A percentile compares a stretch with the other conserved stretches of the same genome.
These are phyloP conservation scores for Xylariaceae sp. DNA, from an alignment of 2,329 filamentous ascomycete species.

Conservation along the genomic window DNA sequence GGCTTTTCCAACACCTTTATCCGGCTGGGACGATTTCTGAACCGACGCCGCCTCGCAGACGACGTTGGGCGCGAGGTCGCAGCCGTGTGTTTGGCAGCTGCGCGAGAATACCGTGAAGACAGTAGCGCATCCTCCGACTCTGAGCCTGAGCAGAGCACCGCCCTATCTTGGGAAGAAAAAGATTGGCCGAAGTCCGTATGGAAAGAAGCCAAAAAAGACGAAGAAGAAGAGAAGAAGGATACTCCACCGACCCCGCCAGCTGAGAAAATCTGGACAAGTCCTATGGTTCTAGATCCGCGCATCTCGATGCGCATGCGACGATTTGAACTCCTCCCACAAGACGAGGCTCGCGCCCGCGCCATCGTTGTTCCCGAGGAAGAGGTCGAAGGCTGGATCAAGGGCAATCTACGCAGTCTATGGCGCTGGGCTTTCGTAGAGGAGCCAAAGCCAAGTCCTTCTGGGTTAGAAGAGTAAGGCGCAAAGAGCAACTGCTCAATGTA, in stretches of 20 bases:
- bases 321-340: conserved; percentile 72
- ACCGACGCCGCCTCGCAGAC: conserved; percentile 83
- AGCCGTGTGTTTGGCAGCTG: conserved; percentile 73
- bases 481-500: too few relatives aligned
- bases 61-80: conserved; percentile 86
- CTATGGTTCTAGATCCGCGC: conserved; percentile 76
- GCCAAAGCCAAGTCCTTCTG: conserved; percentile 25
- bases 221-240: conserved; percentile 39
- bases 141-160: conserved; percentile 65
- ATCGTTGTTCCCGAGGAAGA: conserved; percentile 71
- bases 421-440: conserved; percentile 54
- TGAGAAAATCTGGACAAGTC: conserved; percentile 77
- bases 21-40: conserved; percentile 86
- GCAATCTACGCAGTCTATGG: conserved; percentile 59
- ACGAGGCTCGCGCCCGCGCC: conserved; percentile 68
- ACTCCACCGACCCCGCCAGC: conserved; percentile 21
- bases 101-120: conserved; percentile 56
- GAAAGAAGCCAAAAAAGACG: conserved; percentile 54
- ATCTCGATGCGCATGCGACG: conserved; percentile 80
- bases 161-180: conserved; percentile 73
- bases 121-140: conserved; percentile 55
- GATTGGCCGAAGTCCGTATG: conserved; percentile 86
- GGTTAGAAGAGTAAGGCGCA: background rate
- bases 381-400: conserved; percentile 72
- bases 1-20: conserved; percentile 90